Evolutionary conservation across 2,329 filamentous ascomycete genomes (phyloP), one percentile per base, ranked within the genome.

Genomic region (Cladosporium halotolerans): DNA sequence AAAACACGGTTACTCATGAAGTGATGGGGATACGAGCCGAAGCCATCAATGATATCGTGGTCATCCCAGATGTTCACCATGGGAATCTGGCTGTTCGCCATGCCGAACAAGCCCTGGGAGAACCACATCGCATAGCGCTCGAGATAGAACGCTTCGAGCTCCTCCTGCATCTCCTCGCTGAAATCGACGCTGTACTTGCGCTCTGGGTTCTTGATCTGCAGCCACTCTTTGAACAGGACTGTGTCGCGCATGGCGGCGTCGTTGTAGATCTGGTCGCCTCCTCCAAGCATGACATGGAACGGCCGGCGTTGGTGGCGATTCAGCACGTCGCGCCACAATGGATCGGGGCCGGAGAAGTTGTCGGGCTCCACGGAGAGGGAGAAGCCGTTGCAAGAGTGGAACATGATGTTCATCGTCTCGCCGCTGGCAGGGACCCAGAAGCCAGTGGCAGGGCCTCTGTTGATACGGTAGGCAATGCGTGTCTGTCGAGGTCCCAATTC

Each of bases 51-150:
- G 52, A 78, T 78, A 57, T 78, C 76, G 67, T 97, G 93, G 63
- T 97, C 93, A 69, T 97, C 92, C 77, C 88, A 96, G 69, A 99
- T 91, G 68, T 99, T 99, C 63, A 99, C 82, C 91, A 96, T 97
- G 8, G 93, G 91, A 43, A 99, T 97, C 68, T 97, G 92, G 2
- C 88, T 87, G 62, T 86, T 91, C 4, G 92, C 93, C 66, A 99
- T 81, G n/a, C 87, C 83, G 65, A 96, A 99, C 4, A 97, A 74
- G 0, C 95, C 93, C 64, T 95, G 91, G 0, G 91, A 96, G 70
- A 97, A 99, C 91, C 93, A 99, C 79, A 85, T 87, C 56, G 84
- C 83, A 65, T 99, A 99, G 16, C 88, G 82, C 55, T 95, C 81
- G 0, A 99, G 78, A 64, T 95, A 99, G 63, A 95, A 96, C 0